Base-by-base conservation (phyloP, 2,329 filamentous ascomycete species). In the Colletotrichum sp. region DNA sequence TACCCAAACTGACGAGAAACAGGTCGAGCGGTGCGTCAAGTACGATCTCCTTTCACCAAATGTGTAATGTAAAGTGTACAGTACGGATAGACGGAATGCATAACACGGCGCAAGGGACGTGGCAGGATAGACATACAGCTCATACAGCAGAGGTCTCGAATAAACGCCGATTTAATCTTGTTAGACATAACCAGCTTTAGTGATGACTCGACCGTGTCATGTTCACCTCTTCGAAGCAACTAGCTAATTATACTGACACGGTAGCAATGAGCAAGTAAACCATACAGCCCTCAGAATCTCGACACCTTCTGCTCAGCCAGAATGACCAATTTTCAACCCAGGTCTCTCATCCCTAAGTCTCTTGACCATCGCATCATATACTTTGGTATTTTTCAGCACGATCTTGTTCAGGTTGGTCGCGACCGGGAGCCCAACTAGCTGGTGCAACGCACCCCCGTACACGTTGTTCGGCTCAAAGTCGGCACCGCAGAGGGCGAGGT, bases 31-130 rank as follows among this genome's bases (percentile, higher is more conserved):
- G 81, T 98, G 95, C 83, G 96, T 98, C 81, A 97, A 96, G 83
- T 98, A 96, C 80, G 96, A 98, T 85, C 90, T 95, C 78, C 87
- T 98, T 76, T 95, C 95, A 65, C 96, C 96, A 4, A 98, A 98
- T 87, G 92, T 98, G 78, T 98, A 87, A 76, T 74, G 64, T 76
- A 65, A 76, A 68, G 34, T 76, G 70, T 74, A 76, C 57, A 76
- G 49, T 73, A 76, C 21, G 44, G 59, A 32, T 62, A 32, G 71
- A 76, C 66, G 74, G 44, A 73, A 36, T 68, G 70, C 74, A 76
- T 68, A 52, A 39, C 34, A 60, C 21, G 28, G 70, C 59, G 70
- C 64, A 73, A 62, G 13, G 60, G 64, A 60, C 24, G 26, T 39
- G 74, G 34, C 34, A 28, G 44, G 59, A 28, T 74, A 73, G 70